These are phyloP conservation scores for Ogataea siamensis DNA, from an alignment of 805 yeast species.

Conservation along the genomic window DNA sequence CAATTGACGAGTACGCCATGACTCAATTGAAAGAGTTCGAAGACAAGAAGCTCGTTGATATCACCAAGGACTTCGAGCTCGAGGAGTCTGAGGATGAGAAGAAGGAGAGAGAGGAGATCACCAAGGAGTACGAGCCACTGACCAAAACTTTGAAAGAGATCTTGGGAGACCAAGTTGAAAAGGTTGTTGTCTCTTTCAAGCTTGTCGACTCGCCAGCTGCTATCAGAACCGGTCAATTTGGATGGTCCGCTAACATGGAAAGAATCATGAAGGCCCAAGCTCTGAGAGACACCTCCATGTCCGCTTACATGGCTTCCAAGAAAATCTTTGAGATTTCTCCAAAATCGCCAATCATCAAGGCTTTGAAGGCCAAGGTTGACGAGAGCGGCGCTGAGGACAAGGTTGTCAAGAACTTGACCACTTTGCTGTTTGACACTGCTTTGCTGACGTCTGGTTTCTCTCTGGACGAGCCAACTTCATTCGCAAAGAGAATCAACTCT, in stretches of 20 bases:
- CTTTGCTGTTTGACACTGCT: constrained; percentile 95
- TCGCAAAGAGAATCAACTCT: constrained; percentile 97
- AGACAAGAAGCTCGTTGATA: constrained; percentile 98
- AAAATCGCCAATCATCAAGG: constrained; percentile 90
- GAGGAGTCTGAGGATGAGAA: constrained; percentile 99
- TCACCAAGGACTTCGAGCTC: constrained; percentile 98
- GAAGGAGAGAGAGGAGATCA: constrained; percentile 88
- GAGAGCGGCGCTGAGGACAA: constrained; percentile 97
- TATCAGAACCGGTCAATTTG: constrained; percentile 99
- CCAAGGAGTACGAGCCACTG: constrained; percentile 86
- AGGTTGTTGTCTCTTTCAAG: constrained; percentile 97
- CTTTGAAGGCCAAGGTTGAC: constrained; percentile 94
- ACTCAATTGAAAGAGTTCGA: constrained; percentile 99
- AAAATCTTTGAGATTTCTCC: constrained; percentile 99
- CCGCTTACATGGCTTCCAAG: constrained; percentile 99
- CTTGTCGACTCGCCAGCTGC: constrained; percentile 99
- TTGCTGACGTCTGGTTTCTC: constrained; percentile 98
- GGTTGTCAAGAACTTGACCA: constrained; percentile 96
- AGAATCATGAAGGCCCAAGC: constrained; percentile 99
- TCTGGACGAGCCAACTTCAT: constrained; percentile 96
- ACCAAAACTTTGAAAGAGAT: constrained; percentile 95
- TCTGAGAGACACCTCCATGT: constrained; percentile 96
- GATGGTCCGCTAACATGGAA: constrained; percentile 99
- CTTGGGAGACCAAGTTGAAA: constrained; percentile 98
- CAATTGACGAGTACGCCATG: constrained; percentile 99